Conservation (phyloP, 2,329 filamentous ascomycete genomes). For the Trichoderma atroviride region DNA sequence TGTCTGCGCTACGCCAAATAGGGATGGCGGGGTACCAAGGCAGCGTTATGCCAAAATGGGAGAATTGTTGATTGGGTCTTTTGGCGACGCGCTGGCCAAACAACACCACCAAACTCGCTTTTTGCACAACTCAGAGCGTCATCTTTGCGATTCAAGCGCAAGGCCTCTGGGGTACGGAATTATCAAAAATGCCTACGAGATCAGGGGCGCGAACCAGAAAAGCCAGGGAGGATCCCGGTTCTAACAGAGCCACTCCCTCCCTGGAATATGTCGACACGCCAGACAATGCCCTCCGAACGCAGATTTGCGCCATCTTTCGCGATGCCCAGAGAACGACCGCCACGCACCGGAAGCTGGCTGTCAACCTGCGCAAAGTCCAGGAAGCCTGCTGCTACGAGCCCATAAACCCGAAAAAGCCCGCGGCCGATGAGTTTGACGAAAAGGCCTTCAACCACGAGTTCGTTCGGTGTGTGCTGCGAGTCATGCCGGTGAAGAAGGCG, state of each 20-base stretch:
- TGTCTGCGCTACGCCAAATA: background rate
- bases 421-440: slow-evolving; percentile 73
- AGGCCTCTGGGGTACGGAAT: background rate
- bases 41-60: slow-evolving; percentile 25
- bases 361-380: slow-evolving; percentile 87
- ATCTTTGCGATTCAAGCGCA: background rate
- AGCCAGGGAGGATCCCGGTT: slow-evolving; percentile 43
- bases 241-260: slow-evolving; percentile 54
- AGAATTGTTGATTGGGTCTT: slow-evolving; percentile 27
- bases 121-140: background rate
- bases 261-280: slow-evolving; percentile 77
- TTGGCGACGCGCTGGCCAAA: slow-evolving; percentile 24
- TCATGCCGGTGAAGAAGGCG: slow-evolving; percentile 88
- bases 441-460: slow-evolving; percentile 87
- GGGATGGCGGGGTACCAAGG: slow-evolving; percentile 26
- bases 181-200: slow-evolving; percentile 52
- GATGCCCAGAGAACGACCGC: slow-evolving; percentile 89
- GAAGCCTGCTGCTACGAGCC: slow-evolving; percentile 77
- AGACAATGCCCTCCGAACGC: slow-evolving; percentile 69
- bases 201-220: slow-evolving; percentile 48
- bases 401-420: slow-evolving; percentile 52
- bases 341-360: slow-evolving; percentile 84
- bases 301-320: slow-evolving; percentile 72
- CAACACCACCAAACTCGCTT: slow-evolving; percentile 22
- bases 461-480: slow-evolving; percentile 75